Conservation (phyloP, 2,329 filamentous ascomycete genomes). For the Colletotrichum simmondsii region DNA sequence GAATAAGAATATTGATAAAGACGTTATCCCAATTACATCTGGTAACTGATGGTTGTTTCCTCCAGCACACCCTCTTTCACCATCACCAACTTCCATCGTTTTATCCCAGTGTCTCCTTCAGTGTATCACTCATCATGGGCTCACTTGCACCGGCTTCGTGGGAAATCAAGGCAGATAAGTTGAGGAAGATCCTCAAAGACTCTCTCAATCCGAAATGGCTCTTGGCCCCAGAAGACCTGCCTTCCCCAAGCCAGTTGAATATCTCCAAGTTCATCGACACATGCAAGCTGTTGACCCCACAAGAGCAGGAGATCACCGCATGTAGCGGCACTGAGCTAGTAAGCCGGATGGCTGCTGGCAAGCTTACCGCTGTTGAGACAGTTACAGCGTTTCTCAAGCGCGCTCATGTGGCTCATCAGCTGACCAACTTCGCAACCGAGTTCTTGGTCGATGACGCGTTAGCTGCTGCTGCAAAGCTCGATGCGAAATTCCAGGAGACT, state of each 20-base stretch:
- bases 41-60: too few species aligned
- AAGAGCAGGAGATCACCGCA: constrained; percentile 51
- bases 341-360: constrained; percentile 37
- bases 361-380: constrained; percentile 47
- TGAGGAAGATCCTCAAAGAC: constrained; percentile 8
- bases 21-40: neutral
- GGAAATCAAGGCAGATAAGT: constrained; percentile 13
- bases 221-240: neutral
- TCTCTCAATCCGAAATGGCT: constrained; percentile 22
- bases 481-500: constrained; percentile 47
- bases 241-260: neutral
- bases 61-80: too few species aligned
- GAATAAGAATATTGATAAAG: neutral
- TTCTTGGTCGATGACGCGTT: constrained; percentile 53
- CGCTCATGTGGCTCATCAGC: constrained; percentile 59
- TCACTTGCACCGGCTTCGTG: neutral
- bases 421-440: constrained; percentile 41
- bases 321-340: constrained; percentile 45
- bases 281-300: constrained; percentile 44
- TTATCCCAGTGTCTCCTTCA: neutral
- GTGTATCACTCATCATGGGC: neutral
- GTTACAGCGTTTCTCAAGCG: constrained; percentile 60
- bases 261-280: constrained; percentile 17
- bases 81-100: too few species aligned
- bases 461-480: constrained; percentile 51